Base-by-base conservation (phyloP, 768 basidiomycete genomes). In the Inosperma sp. region DNA sequence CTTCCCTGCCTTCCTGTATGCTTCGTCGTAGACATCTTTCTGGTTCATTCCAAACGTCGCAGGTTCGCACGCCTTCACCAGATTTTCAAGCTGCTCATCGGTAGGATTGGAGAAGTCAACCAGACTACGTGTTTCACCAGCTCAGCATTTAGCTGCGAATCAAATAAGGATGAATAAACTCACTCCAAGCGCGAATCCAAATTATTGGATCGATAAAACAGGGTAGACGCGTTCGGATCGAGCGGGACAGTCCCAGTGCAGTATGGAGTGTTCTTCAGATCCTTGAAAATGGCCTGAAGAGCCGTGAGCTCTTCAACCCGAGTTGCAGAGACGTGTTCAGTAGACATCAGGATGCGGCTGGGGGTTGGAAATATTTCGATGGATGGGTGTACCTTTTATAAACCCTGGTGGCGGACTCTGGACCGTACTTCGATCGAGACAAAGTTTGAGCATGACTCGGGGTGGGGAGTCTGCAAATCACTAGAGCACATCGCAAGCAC, bases 1-100 rank as follows among this genome's bases (percentile, higher is more conserved):
- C 61, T 78, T 78, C 3, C 73, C 66, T 1, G 72, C 74, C 52
- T 74, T 77, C 16, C 75, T 65, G 52, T 77, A 78, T 4, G 68
- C 60, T 41, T 75, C 72, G 53, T 78, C 76, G 3, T 71, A 53
- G 0, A 76, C 68, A 25, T 75, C 66, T 31, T 73, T 48, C 5
- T 68, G 47, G 17, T 65, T 58, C 0, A 47, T 30, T 4, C 77
- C 75, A 42, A 75, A 78, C 1, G 70, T 65, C 5, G 75, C 75
- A 0, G 67, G 72, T 4, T 70, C 55, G 53, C 75, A 76, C 1
- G 69, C 68, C 0, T 53, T 40, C 0, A 63, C 52, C 6, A 77
- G 68, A 3, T 52, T 33, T n/a, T 62, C 48, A 8, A 69, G 56
- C 9, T 54, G 37, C 8, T 41, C 19, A 27, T 51, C 31, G 25